Conservation (phyloP, 768 basidiomycete species). For the Auriscalpium microsporum region DNA sequence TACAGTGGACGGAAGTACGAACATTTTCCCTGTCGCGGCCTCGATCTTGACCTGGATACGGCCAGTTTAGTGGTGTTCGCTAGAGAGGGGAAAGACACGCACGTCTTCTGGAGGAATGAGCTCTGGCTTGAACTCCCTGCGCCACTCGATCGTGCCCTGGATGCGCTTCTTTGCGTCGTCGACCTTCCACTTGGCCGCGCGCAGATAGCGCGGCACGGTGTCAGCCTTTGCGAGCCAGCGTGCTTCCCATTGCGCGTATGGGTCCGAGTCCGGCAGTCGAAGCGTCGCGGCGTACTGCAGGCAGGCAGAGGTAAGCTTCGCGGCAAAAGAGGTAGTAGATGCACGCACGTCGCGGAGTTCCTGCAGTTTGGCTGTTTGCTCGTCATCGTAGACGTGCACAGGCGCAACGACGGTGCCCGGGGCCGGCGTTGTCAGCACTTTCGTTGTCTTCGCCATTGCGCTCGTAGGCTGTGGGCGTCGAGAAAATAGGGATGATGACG, state of each 20-base stretch:
- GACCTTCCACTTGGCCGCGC: constrained; percentile 78
- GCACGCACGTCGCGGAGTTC: constrained; percentile 52
- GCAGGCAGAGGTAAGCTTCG: background rate
- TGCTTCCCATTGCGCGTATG: constrained; percentile 70
- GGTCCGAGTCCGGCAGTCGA: constrained; percentile 54
- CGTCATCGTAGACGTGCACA: constrained; percentile 50
- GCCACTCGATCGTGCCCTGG: constrained; percentile 74
- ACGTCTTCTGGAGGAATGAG: constrained; percentile 74
- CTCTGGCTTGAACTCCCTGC: constrained; percentile 78
- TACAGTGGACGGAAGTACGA: constrained; percentile 17
- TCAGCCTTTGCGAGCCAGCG: constrained; percentile 67
- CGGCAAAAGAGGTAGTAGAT: background rate
- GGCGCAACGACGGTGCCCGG: constrained; percentile 46
- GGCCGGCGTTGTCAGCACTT: constrained; percentile 49
- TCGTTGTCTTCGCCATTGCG: constrained; percentile 33
- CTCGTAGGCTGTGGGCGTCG: too few relatives aligned
- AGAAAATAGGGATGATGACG: too few relatives aligned
- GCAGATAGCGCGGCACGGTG: constrained; percentile 69
- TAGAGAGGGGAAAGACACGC: constrained; percentile 3
- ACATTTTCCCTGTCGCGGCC: constrained; percentile 86
- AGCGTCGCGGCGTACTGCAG: constrained; percentile 60
- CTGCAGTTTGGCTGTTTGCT: constrained; percentile 51
- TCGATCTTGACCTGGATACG: constrained; percentile 53
- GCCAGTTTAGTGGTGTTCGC: too few relatives aligned
- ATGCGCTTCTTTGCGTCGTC: constrained; percentile 72